Conservation (phyloP, 2,329 filamentous ascomycete genomes). For the Fusarium sp. region DNA sequence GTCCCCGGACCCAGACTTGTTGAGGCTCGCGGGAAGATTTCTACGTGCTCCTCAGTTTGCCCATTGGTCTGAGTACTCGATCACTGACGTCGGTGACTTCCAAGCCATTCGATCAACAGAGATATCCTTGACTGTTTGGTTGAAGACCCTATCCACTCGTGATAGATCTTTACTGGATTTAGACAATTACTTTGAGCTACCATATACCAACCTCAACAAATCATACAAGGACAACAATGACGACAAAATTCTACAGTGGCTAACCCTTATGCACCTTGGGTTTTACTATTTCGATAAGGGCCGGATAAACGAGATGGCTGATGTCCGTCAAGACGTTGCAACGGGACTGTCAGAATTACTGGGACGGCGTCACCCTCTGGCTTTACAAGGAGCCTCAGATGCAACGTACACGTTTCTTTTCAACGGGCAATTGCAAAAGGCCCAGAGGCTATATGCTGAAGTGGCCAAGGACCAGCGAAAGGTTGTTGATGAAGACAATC, state of each 20-base stretch:
- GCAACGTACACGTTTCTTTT: not conserved
- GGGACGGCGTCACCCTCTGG: not conserved
- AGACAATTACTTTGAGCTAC: not conserved
- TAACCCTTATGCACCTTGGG: not conserved
- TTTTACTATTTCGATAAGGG: constrained; percentile 1
- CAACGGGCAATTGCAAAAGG: not conserved
- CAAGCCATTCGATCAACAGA: constrained; percentile 1
- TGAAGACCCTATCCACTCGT: not conserved
- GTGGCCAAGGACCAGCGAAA: not conserved
- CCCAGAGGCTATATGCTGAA: not conserved
- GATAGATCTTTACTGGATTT: not conserved
- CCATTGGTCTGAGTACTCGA: not conserved
- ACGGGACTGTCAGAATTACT: not conserved
- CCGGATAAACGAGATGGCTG: not conserved
- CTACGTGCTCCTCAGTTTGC: not conserved
- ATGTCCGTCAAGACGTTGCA: not conserved
- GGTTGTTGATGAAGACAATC: not conserved
- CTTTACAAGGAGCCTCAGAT: not conserved
- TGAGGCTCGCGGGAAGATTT: not conserved
- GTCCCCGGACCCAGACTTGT: not conserved
- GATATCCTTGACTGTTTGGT: not conserved
- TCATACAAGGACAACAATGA: not conserved
- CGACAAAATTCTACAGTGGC: not conserved
- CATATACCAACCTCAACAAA: not conserved
- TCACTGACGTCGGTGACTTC: not conserved